Evolutionary conservation across 164 flowering plant genomes (phyloP).

Genomic region (Echeveria elegans): DNA sequence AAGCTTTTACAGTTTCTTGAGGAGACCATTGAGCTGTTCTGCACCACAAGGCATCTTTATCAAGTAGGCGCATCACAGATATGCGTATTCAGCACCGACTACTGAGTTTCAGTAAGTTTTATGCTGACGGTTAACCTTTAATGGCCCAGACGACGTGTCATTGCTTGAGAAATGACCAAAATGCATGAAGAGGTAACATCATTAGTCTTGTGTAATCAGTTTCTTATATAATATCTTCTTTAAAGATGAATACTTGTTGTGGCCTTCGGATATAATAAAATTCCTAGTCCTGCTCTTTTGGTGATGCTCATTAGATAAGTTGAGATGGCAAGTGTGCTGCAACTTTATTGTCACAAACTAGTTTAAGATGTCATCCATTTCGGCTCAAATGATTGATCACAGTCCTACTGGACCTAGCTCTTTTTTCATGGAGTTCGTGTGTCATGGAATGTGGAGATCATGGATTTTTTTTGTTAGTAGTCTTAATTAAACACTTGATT

Average conservation of each 20-base stretch:
- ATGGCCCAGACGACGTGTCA: slow-evolving; percentile 68
- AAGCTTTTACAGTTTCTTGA: slow-evolving; percentile 74
- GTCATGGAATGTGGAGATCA: too few relatives aligned
- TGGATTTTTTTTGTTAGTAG: background rate
- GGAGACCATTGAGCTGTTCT: slow-evolving; percentile 51
- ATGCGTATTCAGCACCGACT: too few relatives aligned
- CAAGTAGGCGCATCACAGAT: too few relatives aligned
- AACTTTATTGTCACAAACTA: background rate
- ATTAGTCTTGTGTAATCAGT: background rate
- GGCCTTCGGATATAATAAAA: background rate
- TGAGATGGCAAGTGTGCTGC: background rate
- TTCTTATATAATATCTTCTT: background rate
- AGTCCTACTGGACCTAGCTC: background rate
- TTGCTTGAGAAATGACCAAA: slow-evolving; percentile 91
- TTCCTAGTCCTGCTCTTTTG: background rate
- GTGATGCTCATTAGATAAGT: background rate
- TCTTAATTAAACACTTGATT: background rate
- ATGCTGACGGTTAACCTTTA: background rate
- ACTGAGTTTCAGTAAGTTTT: background rate
- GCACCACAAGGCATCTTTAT: slow-evolving; percentile 46
- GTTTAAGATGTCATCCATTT: background rate
- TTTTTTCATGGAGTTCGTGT: background rate
- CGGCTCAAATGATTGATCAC: background rate
- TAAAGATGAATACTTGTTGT: background rate
- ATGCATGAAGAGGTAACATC: slow-evolving; percentile 78